phyloP scores from a whole-genome alignment of 225 moss, liverwort and hornwort species.

The Sphagnum contortum region DNA sequence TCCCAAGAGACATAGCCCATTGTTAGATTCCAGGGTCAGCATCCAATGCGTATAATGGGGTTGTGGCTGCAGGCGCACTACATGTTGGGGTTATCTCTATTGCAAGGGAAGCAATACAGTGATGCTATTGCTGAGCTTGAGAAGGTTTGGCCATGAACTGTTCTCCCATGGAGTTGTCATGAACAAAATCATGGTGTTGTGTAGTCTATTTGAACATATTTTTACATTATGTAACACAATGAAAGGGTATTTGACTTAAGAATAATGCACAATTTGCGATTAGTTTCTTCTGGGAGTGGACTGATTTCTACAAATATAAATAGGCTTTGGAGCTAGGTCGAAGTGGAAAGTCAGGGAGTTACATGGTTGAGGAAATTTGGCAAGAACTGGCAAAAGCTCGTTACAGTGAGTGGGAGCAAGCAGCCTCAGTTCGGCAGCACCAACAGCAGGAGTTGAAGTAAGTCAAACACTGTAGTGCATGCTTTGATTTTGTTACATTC shows the following conservation, averaged over 20 bases:
- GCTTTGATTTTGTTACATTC: background rate
- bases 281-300: no score
- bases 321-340: conserved; percentile 70
- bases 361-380: conserved; percentile 84
- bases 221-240: no score
- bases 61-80: conserved; percentile 34
- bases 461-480: no score
- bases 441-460: conserved; percentile 54
- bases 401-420: conserved; percentile 51
- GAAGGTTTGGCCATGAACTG: conserved; percentile 12
- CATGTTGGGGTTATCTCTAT: conserved; percentile 33
- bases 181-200: no score
- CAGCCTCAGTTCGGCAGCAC: conserved; percentile 28
- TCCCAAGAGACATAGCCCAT: no score
- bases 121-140: conserved; percentile 39
- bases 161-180: no score
- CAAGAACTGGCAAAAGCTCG: conserved; percentile 71
- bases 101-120: conserved; percentile 21
- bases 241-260: no score
- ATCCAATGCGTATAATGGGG: no score
- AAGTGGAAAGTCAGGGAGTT: conserved; percentile 40
- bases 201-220: no score
- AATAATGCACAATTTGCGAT: no score
- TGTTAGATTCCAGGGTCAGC: background rate
- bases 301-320: no score